Percentiles rank a stretch among this genome's conserved stretches.
Conservation (phyloP, 495 filamentous ascomycete species). For the Cercophora sp. region DNA sequence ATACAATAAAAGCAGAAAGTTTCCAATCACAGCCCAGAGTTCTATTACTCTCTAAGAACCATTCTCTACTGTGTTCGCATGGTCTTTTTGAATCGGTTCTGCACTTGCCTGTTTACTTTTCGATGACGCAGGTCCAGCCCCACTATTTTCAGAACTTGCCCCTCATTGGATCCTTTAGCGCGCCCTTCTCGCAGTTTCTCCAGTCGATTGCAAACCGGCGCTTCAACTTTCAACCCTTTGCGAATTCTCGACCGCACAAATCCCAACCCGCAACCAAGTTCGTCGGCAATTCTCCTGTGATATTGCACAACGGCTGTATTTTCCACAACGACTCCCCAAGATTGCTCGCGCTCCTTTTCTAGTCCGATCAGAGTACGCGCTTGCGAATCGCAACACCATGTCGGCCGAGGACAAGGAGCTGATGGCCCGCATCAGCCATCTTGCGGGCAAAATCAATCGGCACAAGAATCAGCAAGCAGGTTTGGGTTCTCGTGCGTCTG, state of each 20-base stretch:
- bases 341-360: no score
- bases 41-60: no score
- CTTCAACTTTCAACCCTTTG: neutral
- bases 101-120: neutral
- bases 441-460: constrained; percentile 80
- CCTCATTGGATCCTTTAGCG: constrained; percentile 2
- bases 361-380: no score
- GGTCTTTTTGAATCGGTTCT: no score
- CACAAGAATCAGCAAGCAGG: constrained; percentile 63
- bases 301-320: neutral
- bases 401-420: constrained; percentile 70
- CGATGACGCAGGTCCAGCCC: constrained; percentile 3
- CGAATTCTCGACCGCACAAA: neutral
- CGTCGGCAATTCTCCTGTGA: no score
- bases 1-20: no score
- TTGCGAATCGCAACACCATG: no score
- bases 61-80: no score
- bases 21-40: no score
- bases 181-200: constrained; percentile 6
- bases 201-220: neutral
- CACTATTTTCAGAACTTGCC: neutral
- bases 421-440: constrained; percentile 67
- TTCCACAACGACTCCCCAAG: no score
- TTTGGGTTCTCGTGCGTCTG: constrained; percentile 6
- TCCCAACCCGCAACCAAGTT: no score